Evolutionary conservation across 192 early-diverging fungal genomes (phyloP).

Genomic region (Lobulomyces angularis): DNA sequence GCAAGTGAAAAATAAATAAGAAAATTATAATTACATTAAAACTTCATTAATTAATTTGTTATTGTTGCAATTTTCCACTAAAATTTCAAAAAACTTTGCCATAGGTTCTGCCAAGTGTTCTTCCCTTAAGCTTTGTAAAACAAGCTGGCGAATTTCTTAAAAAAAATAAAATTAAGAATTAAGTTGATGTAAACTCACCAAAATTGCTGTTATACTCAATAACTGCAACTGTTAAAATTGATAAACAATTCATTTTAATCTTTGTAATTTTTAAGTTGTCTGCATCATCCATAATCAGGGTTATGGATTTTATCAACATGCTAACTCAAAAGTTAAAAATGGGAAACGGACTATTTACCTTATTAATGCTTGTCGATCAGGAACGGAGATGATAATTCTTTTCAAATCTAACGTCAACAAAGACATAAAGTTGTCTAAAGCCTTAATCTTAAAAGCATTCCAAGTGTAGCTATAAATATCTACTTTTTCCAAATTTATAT

Average conservation of each 20-base stretch:
- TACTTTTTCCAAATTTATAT: slow-evolving; percentile 25
- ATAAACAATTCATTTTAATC: slow-evolving; percentile 48
- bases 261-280: slow-evolving; percentile 47
- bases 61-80: slow-evolving; percentile 48
- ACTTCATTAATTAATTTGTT: slow-evolving; percentile 62
- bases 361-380: slow-evolving; percentile 57
- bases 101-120: slow-evolving; percentile 53
- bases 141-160: slow-evolving; percentile 14
- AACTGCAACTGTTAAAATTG: slow-evolving; percentile 61
- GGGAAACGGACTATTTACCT: slow-evolving; percentile 17
- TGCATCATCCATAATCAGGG: slow-evolving; percentile 62
- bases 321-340: slow-evolving; percentile 8
- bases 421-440: slow-evolving; percentile 36
- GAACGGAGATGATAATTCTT: slow-evolving; percentile 56
- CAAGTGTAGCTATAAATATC: slow-evolving; percentile 41
- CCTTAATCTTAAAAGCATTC: slow-evolving; percentile 40
- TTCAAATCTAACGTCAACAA: slow-evolving; percentile 50
- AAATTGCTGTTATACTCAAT: slow-evolving; percentile 66
- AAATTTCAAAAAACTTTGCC: slow-evolving; percentile 58
- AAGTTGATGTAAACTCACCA: slow-evolving; percentile 26
- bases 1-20: background rate
- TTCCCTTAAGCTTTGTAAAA: slow-evolving; percentile 26
- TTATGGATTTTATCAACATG: slow-evolving; percentile 32
- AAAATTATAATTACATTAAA: slow-evolving; percentile 6
- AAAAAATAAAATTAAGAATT: background rate